Percentiles rank a stretch among this genome's conserved stretches.
Evolutionary conservation across 352 stramenopile species (phyloP).

Genomic region (Phytophthora pluvialis): DNA sequence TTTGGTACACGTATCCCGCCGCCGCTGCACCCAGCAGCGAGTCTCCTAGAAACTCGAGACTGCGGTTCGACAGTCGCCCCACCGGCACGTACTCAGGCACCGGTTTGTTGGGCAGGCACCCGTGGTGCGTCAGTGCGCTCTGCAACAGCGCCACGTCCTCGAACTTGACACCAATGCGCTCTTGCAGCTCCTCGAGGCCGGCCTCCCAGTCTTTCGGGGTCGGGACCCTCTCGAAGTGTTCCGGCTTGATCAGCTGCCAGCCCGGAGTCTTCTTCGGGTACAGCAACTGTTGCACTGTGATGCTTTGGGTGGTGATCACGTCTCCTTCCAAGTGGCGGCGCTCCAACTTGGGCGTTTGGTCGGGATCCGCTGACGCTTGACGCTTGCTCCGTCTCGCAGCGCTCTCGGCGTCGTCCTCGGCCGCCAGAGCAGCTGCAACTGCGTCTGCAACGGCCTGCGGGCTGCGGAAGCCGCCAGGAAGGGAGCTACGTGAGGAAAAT

Average conservation of each 20-base stretch:
- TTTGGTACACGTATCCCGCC: slow-evolving; percentile 77
- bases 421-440: slow-evolving; percentile 34
- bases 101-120: slow-evolving; percentile 53
- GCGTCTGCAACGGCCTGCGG: slow-evolving; percentile 43
- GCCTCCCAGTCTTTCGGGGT: slow-evolving; percentile 55
- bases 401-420: slow-evolving; percentile 18
- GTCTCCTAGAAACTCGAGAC: slow-evolving; percentile 85
- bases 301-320: slow-evolving; percentile 32
- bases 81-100: slow-evolving; percentile 49
- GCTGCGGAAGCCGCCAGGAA: slow-evolving; percentile 41
- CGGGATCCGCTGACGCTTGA: slow-evolving; percentile 21
- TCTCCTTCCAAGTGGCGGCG: slow-evolving; percentile 41
- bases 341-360: slow-evolving; percentile 15
- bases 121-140: slow-evolving; percentile 79
- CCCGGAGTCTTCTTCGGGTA: slow-evolving; percentile 38
- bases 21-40: slow-evolving; percentile 72
- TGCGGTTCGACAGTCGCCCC: slow-evolving; percentile 80
- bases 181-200: slow-evolving; percentile 57
- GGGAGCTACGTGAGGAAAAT: slow-evolving; percentile 28
- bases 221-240: slow-evolving; percentile 61
- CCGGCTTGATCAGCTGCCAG: slow-evolving; percentile 60
- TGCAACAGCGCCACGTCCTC: slow-evolving; percentile 61
- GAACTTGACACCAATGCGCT: slow-evolving; percentile 68
- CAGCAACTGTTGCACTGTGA: slow-evolving; percentile 41
- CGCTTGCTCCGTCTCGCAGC: slow-evolving; percentile 5